Conservation (phyloP, 148 eudicot species). For the Dysphania ambrosioides region DNA sequence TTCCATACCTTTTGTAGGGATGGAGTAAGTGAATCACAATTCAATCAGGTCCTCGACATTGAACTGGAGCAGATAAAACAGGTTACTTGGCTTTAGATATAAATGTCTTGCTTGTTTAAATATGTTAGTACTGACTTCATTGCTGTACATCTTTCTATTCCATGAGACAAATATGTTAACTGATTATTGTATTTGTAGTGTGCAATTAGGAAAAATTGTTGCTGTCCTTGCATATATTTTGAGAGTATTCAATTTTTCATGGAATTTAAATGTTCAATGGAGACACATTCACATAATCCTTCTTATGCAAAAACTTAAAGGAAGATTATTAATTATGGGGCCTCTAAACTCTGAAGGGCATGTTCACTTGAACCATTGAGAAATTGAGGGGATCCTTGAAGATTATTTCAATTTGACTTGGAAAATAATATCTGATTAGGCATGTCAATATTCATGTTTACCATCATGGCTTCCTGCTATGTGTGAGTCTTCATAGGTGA, state of each 20-base stretch:
- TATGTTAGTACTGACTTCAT: conserved; percentile 5
- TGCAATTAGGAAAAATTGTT: neutral
- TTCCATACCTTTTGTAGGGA: conserved; percentile 47
- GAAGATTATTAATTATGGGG: neutral
- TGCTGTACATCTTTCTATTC: neutral
- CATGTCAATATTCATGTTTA: neutral
- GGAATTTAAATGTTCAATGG: neutral
- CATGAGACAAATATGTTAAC: neutral
- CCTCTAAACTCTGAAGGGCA: neutral
- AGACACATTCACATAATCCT: no score
- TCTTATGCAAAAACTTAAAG: neutral
- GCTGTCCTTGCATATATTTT: neutral
- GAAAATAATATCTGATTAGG: neutral
- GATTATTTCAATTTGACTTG: no score
- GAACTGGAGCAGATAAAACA: conserved; percentile 87
- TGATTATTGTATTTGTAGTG: neutral
- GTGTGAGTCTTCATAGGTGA: neutral
- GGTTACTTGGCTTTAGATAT: conserved; percentile 38
- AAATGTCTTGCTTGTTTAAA: neutral
- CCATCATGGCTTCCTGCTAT: neutral
- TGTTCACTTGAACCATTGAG: neutral
- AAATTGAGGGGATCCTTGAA: no score
- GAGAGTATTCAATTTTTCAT: no score
- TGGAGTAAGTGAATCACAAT: conserved; percentile 88
- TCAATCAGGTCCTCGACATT: conserved; percentile 63